Percentiles rank a stretch among this genome's conserved stretches.
These are phyloP conservation scores for Tylopilus rubrobrunneus DNA, from an alignment of 768 basidiomycete species.

Conservation along the genomic window DNA sequence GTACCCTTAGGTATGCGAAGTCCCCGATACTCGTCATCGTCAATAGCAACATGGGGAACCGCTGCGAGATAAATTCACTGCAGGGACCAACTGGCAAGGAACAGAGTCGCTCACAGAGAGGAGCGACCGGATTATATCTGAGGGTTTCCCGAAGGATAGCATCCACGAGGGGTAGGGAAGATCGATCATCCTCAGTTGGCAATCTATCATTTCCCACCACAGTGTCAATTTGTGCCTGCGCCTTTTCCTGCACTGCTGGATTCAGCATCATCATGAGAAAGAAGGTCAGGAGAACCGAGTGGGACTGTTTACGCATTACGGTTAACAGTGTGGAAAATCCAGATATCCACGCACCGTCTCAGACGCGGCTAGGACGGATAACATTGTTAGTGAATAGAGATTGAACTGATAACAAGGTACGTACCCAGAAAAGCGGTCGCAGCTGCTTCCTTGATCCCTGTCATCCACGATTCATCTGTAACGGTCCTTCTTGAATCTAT, in stretches of 20 bases:
- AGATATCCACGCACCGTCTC: not conserved
- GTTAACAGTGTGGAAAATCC: not conserved
- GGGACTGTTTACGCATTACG: not conserved
- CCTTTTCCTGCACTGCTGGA: too few relatives aligned
- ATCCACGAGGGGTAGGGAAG: not conserved
- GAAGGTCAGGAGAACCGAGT: too few relatives aligned
- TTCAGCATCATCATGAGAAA: too few relatives aligned
- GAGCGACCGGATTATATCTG: not conserved
- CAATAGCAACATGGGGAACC: not conserved
- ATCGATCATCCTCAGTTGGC: not conserved
- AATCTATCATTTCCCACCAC: constrained; percentile 1
- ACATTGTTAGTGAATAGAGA: too few relatives aligned
- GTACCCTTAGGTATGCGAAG: not conserved
- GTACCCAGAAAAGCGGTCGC: not conserved
- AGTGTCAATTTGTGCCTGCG: constrained; percentile 10
- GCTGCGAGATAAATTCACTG: not conserved
- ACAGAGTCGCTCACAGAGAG: not conserved
- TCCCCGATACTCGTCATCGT: not conserved
- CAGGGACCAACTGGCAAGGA: not conserved
- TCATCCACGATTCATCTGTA: not conserved
- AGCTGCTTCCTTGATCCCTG: not conserved
- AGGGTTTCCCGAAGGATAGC: constrained; percentile 1
- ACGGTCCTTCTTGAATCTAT: not conserved
- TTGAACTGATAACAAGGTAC: not conserved
- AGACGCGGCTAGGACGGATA: not conserved